Evolutionary conservation across 1,284 basidiomycete genomes (phyloP).

Genomic region (Rhodotorula sp.): DNA sequence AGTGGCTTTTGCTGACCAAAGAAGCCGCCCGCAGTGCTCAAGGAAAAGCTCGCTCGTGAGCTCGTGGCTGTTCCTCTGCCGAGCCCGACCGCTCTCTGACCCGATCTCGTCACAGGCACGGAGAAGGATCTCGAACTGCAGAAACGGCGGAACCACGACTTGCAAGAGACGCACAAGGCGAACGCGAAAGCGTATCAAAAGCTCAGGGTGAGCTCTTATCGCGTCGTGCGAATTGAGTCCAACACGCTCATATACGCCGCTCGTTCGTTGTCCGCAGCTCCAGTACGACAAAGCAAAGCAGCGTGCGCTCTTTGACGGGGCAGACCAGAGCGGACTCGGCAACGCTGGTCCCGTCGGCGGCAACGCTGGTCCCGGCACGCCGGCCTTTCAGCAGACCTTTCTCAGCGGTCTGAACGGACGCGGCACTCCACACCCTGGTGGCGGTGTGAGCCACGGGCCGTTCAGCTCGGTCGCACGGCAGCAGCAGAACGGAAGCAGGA

Average conservation of each 20-base stretch:
- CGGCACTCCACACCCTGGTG: neutral
- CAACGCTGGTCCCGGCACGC: neutral
- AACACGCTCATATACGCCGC: too few species aligned
- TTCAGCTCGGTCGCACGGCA: conserved; percentile 4
- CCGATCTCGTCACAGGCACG: conserved; percentile 62
- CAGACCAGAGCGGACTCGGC: neutral
- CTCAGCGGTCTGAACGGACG: neutral
- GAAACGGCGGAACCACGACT: conserved; percentile 64
- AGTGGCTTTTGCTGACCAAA: neutral
- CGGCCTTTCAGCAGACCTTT: neutral
- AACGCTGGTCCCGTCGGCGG: neutral
- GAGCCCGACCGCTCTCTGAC: neutral
- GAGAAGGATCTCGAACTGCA: conserved; percentile 75
- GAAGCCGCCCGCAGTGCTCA: neutral
- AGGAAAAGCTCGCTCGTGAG: neutral
- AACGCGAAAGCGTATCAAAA: conserved; percentile 81
- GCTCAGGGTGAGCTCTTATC: conserved; percentile 60
- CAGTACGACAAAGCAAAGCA: conserved; percentile 74
- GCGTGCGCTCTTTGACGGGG: conserved; percentile 61
- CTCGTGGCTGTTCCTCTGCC: neutral
- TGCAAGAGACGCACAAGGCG: conserved; percentile 69
- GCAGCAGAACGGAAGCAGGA: neutral
- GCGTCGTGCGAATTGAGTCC: neutral
- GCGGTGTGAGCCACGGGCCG: neutral
- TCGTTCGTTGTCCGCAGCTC: conserved; percentile 51